phyloP scores from a whole-genome alignment of 78 protist species.

The Chrysochromulina parva region DNA sequence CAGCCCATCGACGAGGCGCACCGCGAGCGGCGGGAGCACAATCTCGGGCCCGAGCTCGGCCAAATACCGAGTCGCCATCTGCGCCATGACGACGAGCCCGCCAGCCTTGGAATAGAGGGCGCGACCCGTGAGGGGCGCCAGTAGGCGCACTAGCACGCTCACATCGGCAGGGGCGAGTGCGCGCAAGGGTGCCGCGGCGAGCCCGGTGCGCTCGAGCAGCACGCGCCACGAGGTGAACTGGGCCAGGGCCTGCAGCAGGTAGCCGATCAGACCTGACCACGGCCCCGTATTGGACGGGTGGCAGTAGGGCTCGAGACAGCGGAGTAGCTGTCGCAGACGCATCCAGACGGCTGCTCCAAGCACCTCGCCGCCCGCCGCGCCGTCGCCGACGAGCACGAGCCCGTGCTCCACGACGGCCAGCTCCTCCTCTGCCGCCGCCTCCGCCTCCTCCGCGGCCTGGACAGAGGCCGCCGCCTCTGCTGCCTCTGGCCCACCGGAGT shows the following conservation, averaged over 20 bases:
- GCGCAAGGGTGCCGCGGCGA: too few relatives aligned
- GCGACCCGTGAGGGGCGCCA: background rate
- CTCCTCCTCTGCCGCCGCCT: background rate
- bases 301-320: background rate
- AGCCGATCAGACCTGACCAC: background rate
- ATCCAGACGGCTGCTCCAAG: background rate
- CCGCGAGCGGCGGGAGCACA: background rate
- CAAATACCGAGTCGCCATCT: background rate
- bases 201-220: background rate
- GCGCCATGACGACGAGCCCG: too few relatives aligned
- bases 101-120: too few relatives aligned
- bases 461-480: background rate
- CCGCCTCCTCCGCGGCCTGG: background rate
- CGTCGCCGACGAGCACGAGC: background rate
- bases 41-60: background rate
- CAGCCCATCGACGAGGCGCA: background rate
- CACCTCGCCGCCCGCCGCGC: background rate
- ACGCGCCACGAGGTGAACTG: background rate
- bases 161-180: background rate
- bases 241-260: background rate
- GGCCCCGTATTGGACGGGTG: constrained; percentile 25
- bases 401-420: background rate
- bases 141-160: background rate
- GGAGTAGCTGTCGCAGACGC: constrained; percentile 3
- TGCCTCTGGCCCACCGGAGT: background rate